Evolutionary conservation across 305 asterid species (phyloP).

Genomic region (Fraxinus sp.): DNA sequence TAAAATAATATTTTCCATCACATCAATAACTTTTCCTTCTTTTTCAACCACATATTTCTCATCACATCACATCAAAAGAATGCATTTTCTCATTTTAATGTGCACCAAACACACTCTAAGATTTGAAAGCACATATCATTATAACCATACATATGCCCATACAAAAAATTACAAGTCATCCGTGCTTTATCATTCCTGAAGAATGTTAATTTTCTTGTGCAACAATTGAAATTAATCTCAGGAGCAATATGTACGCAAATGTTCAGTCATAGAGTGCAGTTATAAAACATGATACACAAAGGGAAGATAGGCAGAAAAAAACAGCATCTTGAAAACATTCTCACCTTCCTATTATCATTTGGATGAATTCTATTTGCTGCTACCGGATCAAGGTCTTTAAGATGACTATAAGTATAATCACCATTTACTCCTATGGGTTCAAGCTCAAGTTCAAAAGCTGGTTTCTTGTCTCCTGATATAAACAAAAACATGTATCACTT

Average conservation of each 20-base stretch:
- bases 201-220: neutral
- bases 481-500: constrained; percentile 12
- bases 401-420: constrained; percentile 47
- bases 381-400: constrained; percentile 75
- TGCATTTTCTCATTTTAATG: too few relatives aligned
- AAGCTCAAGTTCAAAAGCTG: constrained; percentile 36
- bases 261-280: neutral
- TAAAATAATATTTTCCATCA: too few relatives aligned
- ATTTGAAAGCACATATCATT: neutral
- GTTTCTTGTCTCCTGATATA: constrained; percentile 47
- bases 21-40: too few relatives aligned
- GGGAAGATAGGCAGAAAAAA: neutral
- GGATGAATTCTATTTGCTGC: constrained; percentile 93
- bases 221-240: neutral
- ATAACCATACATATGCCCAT: neutral
- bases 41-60: too few relatives aligned
- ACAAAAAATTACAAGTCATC: neutral
- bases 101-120: neutral
- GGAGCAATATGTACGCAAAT: neutral
- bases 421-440: constrained; percentile 28
- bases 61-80: too few relatives aligned
- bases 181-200: neutral
- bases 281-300: neutral
- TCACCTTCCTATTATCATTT: constrained; percentile 86
- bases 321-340: constrained; percentile 15